phyloP scores from a whole-genome alignment of 2,329 filamentous ascomycete species.

The Fonsecaea multimorphosa region DNA sequence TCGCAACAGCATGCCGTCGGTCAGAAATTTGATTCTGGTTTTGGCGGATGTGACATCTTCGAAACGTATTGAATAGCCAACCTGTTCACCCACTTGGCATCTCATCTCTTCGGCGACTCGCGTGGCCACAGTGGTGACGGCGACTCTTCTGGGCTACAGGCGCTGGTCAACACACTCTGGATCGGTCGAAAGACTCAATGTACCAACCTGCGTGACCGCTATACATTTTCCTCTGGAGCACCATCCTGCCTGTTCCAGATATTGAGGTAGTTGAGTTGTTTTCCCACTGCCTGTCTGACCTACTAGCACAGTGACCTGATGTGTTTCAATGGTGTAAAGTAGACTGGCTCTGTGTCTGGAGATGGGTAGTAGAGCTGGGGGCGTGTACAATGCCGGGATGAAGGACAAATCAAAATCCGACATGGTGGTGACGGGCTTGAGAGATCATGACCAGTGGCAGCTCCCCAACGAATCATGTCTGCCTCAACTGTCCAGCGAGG shows the following conservation, averaged over 20 bases:
- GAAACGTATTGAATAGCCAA: slow-evolving; percentile 89
- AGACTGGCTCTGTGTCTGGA: slow-evolving; percentile 79
- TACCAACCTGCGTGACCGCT: slow-evolving; percentile 83
- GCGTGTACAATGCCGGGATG: slow-evolving; percentile 86
- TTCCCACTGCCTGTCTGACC: slow-evolving; percentile 96
- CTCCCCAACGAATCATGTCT: neutral
- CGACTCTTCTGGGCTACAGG: slow-evolving; percentile 79
- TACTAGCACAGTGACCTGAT: slow-evolving; percentile 84
- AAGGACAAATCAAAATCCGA: slow-evolving; percentile 45
- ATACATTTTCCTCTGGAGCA: slow-evolving; percentile 81
- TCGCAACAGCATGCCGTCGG: slow-evolving; percentile 86
- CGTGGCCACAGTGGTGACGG: slow-evolving; percentile 85
- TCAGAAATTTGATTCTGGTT: slow-evolving; percentile 93
- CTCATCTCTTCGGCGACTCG: slow-evolving; percentile 88
- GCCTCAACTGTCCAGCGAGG: neutral
- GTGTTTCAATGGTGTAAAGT: slow-evolving; percentile 84
- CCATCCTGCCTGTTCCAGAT: slow-evolving; percentile 87
- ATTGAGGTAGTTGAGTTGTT: slow-evolving; percentile 94
- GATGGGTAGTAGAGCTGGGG: slow-evolving; percentile 82
- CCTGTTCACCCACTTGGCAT: slow-evolving; percentile 85
- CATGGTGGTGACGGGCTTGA: slow-evolving; percentile 14
- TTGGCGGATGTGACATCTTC: slow-evolving; percentile 87
- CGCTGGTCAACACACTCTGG: slow-evolving; percentile 30
- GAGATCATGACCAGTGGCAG: neutral
- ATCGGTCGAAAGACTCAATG: slow-evolving; percentile 32